Evolutionary conservation across 768 basidiomycete species (phyloP).

Genomic region (Tylopilus plumbeoviolaceoides): DNA sequence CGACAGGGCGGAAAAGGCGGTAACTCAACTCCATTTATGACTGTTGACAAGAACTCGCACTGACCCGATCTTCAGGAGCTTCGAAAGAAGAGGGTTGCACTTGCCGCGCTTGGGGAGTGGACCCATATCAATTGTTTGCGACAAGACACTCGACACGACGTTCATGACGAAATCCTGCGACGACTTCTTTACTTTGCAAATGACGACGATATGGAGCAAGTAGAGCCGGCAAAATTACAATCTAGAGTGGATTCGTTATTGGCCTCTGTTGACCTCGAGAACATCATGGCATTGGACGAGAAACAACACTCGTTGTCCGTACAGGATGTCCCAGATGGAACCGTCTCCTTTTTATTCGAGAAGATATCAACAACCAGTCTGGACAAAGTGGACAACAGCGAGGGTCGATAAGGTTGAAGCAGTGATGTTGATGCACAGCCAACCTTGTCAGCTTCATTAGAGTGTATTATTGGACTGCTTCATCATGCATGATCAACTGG

Average conservation of each 20-base stretch:
- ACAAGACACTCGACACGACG: slow-evolving; percentile 38
- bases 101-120: slow-evolving; percentile 79
- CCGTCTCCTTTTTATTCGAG: slow-evolving; percentile 75
- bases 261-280: slow-evolving; percentile 47
- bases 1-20: slow-evolving; percentile 50
- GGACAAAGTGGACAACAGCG: slow-evolving; percentile 1
- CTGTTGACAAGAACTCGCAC: neutral
- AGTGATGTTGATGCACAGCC: neutral
- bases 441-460: neutral
- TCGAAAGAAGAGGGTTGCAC: slow-evolving; percentile 61
- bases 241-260: slow-evolving; percentile 34
- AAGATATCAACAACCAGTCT: slow-evolving; percentile 36
- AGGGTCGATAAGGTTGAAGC: slow-evolving; percentile 1
- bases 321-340: slow-evolving; percentile 55
- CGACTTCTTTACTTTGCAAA: slow-evolving; percentile 34
- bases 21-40: slow-evolving; percentile 27
- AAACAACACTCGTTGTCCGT: slow-evolving; percentile 36
- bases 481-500: neutral
- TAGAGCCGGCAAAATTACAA: slow-evolving; percentile 13
- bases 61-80: slow-evolving; percentile 43
- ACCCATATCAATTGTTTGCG: slow-evolving; percentile 75
- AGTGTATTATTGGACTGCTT: neutral
- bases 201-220: slow-evolving; percentile 13
- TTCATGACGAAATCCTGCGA: slow-evolving; percentile 66
- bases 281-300: slow-evolving; percentile 37